phyloP scores from a whole-genome alignment of 495 filamentous ascomycete genomes.

The Umbilicaria muhlenbergii region DNA sequence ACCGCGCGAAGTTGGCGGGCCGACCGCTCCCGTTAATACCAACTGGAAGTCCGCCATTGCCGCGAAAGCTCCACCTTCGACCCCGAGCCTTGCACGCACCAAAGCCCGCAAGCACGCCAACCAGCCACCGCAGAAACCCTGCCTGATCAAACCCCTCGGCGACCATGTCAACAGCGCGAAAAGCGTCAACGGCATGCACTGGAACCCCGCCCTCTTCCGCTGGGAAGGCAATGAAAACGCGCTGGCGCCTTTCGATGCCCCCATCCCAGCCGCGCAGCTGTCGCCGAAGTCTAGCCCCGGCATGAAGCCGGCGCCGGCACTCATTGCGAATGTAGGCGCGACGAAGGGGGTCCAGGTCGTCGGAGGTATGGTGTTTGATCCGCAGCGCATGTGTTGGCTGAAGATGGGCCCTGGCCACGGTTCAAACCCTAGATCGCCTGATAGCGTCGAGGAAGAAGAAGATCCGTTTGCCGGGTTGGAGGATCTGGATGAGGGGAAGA shows the following conservation, averaged over 20 bases:
- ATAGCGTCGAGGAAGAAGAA: slow-evolving; percentile 37
- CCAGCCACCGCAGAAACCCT: slow-evolving; percentile 43
- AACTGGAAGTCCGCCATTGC: slow-evolving; percentile 58
- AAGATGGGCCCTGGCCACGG: slow-evolving; percentile 40
- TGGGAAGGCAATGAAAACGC: slow-evolving; percentile 96
- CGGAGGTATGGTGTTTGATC: slow-evolving; percentile 94
- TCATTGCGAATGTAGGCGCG: slow-evolving; percentile 76
- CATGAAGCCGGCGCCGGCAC: slow-evolving; percentile 64
- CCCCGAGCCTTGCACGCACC: slow-evolving; percentile 24
- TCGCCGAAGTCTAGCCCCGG: slow-evolving; percentile 20
- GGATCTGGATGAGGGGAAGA: slow-evolving; percentile 45
- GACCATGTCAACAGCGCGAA: slow-evolving; percentile 43
- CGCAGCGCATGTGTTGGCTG: slow-evolving; percentile 88
- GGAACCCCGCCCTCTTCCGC: slow-evolving; percentile 66
- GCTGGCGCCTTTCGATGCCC: slow-evolving; percentile 53
- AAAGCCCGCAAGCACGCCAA: slow-evolving; percentile 37
- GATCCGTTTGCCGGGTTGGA: slow-evolving; percentile 73
- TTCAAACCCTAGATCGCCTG: slow-evolving; percentile 16
- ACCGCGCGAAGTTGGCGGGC: slow-evolving; percentile 47
- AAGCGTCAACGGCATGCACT: slow-evolving; percentile 86
- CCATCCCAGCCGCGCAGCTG: slow-evolving; percentile 25
- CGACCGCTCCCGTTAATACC: slow-evolving; percentile 47
- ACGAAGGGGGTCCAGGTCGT: slow-evolving; percentile 70
- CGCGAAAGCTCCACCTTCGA: slow-evolving; percentile 10
- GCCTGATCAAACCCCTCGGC: slow-evolving; percentile 57